A percentile compares a stretch with the other conserved stretches of the same genome.
Evolutionary conservation across 371 early-diverging fungal species (phyloP).

Genomic region (Saksenaea oblongispora): DNA sequence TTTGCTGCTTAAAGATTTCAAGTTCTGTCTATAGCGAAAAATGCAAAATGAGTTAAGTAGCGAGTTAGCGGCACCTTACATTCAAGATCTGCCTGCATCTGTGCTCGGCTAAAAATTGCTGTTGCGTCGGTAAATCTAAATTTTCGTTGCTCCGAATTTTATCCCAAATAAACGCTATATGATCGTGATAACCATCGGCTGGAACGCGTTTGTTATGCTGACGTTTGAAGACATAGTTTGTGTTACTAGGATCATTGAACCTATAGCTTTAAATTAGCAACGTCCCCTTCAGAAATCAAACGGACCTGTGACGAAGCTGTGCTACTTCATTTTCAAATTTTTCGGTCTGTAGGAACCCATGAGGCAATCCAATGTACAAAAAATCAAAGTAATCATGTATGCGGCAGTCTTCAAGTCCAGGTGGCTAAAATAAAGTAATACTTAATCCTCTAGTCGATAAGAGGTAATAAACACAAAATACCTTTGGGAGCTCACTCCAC

Average conservation of each 20-base stretch:
- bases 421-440: slow-evolving; percentile 70
- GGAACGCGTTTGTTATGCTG: slow-evolving; percentile 92
- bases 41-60: background rate
- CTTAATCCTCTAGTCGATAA: no score
- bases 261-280: slow-evolving; percentile 30
- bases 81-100: slow-evolving; percentile 97
- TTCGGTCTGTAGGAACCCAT: slow-evolving; percentile 85
- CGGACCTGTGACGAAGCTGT: slow-evolving; percentile 68
- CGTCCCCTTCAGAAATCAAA: background rate
- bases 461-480: no score
- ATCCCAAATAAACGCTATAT: slow-evolving; percentile 92
- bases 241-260: slow-evolving; percentile 70
- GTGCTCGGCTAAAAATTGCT: slow-evolving; percentile 95
- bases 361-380: slow-evolving; percentile 87
- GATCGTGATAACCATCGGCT: slow-evolving; percentile 93
- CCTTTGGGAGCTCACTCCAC: slow-evolving; percentile 88
- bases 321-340: slow-evolving; percentile 78
- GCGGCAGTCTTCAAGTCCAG: slow-evolving; percentile 74
- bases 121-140: slow-evolving; percentile 97
- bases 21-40: slow-evolving; percentile 59
- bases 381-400: slow-evolving; percentile 94
- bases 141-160: slow-evolving; percentile 93
- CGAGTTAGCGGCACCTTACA: slow-evolving; percentile 30
- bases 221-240: slow-evolving; percentile 84
- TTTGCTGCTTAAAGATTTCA: slow-evolving; percentile 60